Evolutionary conservation across 2,329 filamentous ascomycete genomes (phyloP), one percentile per base, ranked within the genome.

Genomic region (Ophiostoma ulmi): DNA sequence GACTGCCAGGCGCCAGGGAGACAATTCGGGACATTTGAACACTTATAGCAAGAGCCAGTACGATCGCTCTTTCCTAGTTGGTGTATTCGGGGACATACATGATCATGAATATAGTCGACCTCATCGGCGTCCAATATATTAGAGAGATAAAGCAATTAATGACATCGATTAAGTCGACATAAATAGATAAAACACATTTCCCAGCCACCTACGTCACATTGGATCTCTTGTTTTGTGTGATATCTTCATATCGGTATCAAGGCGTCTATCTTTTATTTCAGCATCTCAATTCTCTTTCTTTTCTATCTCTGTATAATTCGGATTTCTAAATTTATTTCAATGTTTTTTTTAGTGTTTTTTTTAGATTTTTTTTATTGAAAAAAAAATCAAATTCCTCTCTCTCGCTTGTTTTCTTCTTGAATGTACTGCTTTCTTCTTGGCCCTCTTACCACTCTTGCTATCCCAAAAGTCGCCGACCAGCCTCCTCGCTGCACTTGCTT

Each of bases 141-240:
- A n/a, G n/a, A 26, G 48, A n/a, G 22, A n/a, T 22, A 22, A 22
- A 55, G 13, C 20, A 55, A 55, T 11, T n/a, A 14, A 55, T 5
- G 11, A 48, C 13, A 22, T 17, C 4, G 20, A 44, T 44, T 17
- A n/a, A 55, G 13, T 61, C 35, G 58, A 35, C 17, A 36, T 35
- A 11, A 14, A 36, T 63, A 61, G 26, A 31, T 31, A 61, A 35
- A 31, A 5, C 13, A 35, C 13, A 35, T 35, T 17, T 17, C 22
- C 55, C 58, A 35, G 26, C 58, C 58, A 63, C 58, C 14, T 63
- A 63, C 58, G 58, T 63, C 58, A 63, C 14, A 63, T 61, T 55
- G 52, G 44, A 55, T 61, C 17, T 52, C 55, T 61, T 63, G 52
- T 22, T 22, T 63, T 63, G 58, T 5, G 13, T 14, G 44, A 48